These are phyloP conservation scores for Rosa lucieae DNA, from an alignment of 306 rosid species.

Conservation along the genomic window DNA sequence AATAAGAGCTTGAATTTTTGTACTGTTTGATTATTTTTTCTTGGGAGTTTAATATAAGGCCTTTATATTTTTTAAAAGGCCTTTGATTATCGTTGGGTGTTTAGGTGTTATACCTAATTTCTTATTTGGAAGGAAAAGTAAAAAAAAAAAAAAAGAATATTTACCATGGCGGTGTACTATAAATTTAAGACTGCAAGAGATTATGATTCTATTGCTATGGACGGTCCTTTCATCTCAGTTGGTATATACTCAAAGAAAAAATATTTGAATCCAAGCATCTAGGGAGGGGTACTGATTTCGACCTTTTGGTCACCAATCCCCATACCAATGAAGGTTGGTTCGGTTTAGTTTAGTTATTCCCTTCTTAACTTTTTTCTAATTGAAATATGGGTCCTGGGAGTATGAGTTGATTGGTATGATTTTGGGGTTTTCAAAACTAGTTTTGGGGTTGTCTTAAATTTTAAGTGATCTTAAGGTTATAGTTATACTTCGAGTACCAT, in stretches of 20 bases:
- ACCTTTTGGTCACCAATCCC: constrained; percentile 99
- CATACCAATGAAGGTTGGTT: constrained; percentile 99
- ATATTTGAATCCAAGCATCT: constrained; percentile 96
- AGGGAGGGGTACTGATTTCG: constrained; percentile 99
- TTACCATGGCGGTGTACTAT: constrained; percentile 99
- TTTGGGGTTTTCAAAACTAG: not conserved
- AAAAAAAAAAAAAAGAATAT: constrained; percentile 32
- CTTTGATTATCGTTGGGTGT: constrained; percentile 53
- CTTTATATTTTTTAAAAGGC: constrained; percentile 47
- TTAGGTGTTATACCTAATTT: constrained; percentile 41
- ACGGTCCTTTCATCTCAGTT: constrained; percentile 99
- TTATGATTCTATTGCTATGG: constrained; percentile 99
- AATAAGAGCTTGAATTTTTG: constrained; percentile 52
- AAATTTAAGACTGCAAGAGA: constrained; percentile 99
- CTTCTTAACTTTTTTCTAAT: constrained; percentile 17
- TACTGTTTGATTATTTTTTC: constrained; percentile 58
- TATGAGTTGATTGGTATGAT: constrained; percentile 11
- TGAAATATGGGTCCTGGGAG: constrained; percentile 32
- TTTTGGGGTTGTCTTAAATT: not conserved
- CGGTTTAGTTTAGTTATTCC: constrained; percentile 41
- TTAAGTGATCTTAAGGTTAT: not conserved
- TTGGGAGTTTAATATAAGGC: constrained; percentile 60
- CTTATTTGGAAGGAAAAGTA: constrained; percentile 48
- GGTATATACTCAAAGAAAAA: constrained; percentile 97
- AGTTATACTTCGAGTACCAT: too few species aligned